Conservation (phyloP, 176 grass and related monocot species). For the Canna indica region DNA sequence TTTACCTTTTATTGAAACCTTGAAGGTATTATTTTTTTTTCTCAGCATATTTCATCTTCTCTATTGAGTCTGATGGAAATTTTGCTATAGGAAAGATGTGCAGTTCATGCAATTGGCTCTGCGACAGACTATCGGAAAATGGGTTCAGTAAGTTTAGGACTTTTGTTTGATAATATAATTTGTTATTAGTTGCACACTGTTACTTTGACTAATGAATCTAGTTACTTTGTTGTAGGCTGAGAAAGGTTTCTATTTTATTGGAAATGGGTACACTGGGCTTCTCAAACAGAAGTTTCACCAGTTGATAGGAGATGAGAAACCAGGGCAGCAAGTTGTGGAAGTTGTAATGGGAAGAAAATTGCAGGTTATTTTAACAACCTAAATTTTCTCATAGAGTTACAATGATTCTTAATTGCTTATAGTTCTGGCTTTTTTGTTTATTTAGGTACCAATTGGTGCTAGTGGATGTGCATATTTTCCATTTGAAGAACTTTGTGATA, state of each 20-base stretch:
- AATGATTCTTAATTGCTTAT: not conserved
- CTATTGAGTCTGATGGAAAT: conserved; percentile 17
- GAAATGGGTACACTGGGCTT: conserved; percentile 41
- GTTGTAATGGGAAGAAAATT: conserved; percentile 89
- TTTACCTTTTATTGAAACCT: conserved; percentile 71
- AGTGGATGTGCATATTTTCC: conserved; percentile 91
- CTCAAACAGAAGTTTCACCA: conserved; percentile 63
- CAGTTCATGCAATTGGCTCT: conserved; percentile 69
- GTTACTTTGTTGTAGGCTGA: conserved; percentile 44
- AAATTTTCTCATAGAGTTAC: not conserved
- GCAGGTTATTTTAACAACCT: conserved; percentile 34
- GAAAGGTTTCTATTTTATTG: conserved; percentile 83
- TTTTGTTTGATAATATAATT: not conserved
- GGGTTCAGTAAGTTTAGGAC: conserved; percentile 62
- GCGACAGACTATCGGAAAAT: conserved; percentile 70
- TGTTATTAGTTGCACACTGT: conserved; percentile 8
- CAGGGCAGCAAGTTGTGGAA: conserved; percentile 59
- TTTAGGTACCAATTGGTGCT: conserved; percentile 61
- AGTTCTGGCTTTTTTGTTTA: conserved; percentile 5
- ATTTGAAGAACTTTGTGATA: conserved; percentile 89
- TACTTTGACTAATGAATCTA: conserved; percentile 10
- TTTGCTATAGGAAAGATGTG: conserved; percentile 65
- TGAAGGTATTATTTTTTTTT: conserved; percentile 48
- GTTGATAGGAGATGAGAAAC: conserved; percentile 66
- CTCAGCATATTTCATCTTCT: not conserved